phyloP scores from a whole-genome alignment of 2,329 filamentous ascomycete genomes.

The Aspergillus aculeatus region DNA sequence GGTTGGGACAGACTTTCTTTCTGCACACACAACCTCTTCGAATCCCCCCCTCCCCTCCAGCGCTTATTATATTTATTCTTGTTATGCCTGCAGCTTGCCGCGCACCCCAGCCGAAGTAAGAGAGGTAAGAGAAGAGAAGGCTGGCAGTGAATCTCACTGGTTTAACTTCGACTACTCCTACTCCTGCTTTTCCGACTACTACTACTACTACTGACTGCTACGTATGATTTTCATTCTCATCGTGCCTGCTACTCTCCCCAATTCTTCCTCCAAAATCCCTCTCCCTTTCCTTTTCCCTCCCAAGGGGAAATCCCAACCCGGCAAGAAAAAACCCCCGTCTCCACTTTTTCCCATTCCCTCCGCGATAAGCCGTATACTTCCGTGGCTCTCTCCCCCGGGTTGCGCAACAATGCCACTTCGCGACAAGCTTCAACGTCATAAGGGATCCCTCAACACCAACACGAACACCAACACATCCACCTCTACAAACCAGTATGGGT shows the following conservation, averaged over 20 bases:
- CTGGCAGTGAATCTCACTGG: background rate
- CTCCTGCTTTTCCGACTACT: no score
- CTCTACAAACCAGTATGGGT: conserved; percentile 38
- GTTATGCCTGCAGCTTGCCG: background rate
- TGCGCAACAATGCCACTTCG: conserved; percentile 55
- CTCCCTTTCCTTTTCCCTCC: background rate
- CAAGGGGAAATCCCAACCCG: background rate
- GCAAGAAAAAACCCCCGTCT: background rate
- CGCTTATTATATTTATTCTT: conserved; percentile 4
- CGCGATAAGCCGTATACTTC: conserved; percentile 9
- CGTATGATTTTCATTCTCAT: background rate
- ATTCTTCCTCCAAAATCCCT: background rate
- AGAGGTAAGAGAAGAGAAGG: background rate
- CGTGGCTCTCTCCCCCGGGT: background rate
- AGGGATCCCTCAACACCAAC: conserved; percentile 49
- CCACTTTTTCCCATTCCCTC: conserved; percentile 8
- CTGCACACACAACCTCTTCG: conserved; percentile 6
- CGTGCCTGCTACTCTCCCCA: background rate
- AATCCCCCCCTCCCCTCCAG: background rate
- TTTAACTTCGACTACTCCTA: no score
- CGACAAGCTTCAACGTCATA: conserved; percentile 56
- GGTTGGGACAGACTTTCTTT: background rate
- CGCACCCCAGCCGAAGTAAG: no score
- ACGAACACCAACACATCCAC: conserved; percentile 3
- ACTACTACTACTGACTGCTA: no score